Evolutionary conservation across 345 rosid species (phyloP).

Genomic region (Citrus maxima): DNA sequence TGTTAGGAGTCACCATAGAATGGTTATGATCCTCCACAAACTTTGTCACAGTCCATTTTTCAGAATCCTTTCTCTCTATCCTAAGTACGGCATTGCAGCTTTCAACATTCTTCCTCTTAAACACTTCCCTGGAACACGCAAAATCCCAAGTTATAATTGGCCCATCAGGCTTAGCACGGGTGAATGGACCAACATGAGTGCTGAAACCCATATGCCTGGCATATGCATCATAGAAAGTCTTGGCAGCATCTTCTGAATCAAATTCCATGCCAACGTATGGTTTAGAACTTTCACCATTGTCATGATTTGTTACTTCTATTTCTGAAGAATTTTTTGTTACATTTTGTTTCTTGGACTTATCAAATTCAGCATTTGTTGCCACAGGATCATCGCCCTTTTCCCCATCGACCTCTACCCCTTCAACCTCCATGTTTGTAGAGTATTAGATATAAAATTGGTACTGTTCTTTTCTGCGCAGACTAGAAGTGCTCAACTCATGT

Average conservation of each 20-base stretch:
- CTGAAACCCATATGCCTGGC: constrained; percentile 47
- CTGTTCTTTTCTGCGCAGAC: not conserved
- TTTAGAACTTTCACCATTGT: constrained; percentile 22
- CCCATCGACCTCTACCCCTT: constrained; percentile 27
- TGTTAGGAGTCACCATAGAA: constrained; percentile 34
- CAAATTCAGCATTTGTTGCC: constrained; percentile 8
- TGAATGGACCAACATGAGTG: constrained; percentile 52
- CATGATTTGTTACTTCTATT: constrained; percentile 20
- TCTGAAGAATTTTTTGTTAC: constrained; percentile 21
- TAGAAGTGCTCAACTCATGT: constrained; percentile 18
- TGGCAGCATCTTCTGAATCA: constrained; percentile 53
- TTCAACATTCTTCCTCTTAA: constrained; percentile 51
- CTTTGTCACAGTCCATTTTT: constrained; percentile 50
- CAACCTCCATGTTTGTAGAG: constrained; percentile 30
- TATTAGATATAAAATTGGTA: not conserved
- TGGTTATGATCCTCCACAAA: constrained; percentile 68
- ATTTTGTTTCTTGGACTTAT: constrained; percentile 19
- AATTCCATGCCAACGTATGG: constrained; percentile 59
- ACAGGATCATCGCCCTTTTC: constrained; percentile 15
- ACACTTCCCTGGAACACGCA: constrained; percentile 48
- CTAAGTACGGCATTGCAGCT: constrained; percentile 64
- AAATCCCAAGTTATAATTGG: constrained; percentile 58
- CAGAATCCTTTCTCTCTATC: constrained; percentile 47
- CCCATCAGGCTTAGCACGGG: constrained; percentile 56
- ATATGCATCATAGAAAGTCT: constrained; percentile 45